Evolutionary conservation across 306 rosid genomes (phyloP), one percentile per base, ranked within the genome.

Genomic region (Notholithocarpus densiflorus): DNA sequence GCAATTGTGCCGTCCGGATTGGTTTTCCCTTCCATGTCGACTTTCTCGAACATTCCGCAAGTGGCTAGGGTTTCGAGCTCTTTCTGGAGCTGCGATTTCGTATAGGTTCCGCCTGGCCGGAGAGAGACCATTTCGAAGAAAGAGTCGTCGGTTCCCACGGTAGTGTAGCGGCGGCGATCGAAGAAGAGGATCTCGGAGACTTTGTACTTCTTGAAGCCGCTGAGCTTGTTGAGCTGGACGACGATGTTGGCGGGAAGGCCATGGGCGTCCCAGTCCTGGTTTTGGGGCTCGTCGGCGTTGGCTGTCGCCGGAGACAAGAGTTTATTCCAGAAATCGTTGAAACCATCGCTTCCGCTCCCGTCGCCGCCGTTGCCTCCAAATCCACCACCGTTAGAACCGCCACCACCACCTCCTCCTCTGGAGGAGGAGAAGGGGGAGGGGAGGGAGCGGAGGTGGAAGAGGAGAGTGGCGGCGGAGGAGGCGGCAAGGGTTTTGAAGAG

Each of bases 1-100:
- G 82, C 93, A 0, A 95, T 17, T 2, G 92, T 83, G 20, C 99
- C 99, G 65, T 95, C 98, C 0, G 98, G 55, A n/a, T 91, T 93
- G 5, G 99, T 91, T 71, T 91, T 93, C 64, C 97, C 98, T 75
- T 95, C 98, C 85, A 95, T 61, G 71, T 95, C 97, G 9, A 95
- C 99, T 86, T 93, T 95, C 88, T 93, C 98, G 77, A 95, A 95
- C 99, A 95, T 95, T 54, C 99, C 99, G 56, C 97, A 93, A n/a
- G 90, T 87, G 4, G 93, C 93, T 0, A 95, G 85, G 21, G 84
- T 77, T 60, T 95, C 99, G 2, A 95, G 89, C 89, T 95, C 98
- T 70, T 91, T 95, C 87, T 90, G 97, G 20, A 95, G 92, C 80
- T 93, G 99, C 0, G 97, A 86, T 79, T 87, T 95, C 7, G 98